phyloP scores from a whole-genome alignment of 192 early-diverging fungal species.

The Dissophora globulifera region DNA sequence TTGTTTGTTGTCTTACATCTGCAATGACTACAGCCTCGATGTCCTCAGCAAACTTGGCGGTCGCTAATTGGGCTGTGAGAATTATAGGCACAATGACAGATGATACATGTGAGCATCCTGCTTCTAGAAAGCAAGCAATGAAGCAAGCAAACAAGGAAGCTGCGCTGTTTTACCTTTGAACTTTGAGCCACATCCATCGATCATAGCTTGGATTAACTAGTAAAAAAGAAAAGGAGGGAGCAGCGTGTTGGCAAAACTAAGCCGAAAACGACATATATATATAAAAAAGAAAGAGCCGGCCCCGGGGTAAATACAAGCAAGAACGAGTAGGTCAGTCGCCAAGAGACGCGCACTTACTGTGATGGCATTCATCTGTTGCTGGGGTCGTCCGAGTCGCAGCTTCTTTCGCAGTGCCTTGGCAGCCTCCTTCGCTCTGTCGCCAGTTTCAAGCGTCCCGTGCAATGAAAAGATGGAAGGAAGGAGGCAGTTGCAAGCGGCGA shows the following conservation, averaged over 20 bases:
- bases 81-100: no score
- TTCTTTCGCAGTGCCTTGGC: slow-evolving; percentile 27
- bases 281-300: no score
- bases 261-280: no score
- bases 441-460: neutral
- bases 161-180: slow-evolving; percentile 33
- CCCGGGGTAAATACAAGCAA: slow-evolving; percentile 4
- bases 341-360: slow-evolving; percentile 36
- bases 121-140: no score
- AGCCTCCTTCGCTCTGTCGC: slow-evolving; percentile 30
- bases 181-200: slow-evolving; percentile 52
- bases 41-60: slow-evolving; percentile 47
- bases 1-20: slow-evolving; percentile 44
- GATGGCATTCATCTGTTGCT: slow-evolving; percentile 35
- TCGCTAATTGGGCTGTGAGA: slow-evolving; percentile 42
- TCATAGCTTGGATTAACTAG: slow-evolving; percentile 53
- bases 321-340: neutral
- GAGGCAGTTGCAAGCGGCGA: no score
- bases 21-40: slow-evolving; percentile 44
- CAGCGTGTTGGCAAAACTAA: no score
- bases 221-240: neutral
- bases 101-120: no score
- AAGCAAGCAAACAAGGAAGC: no score
- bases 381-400: slow-evolving; percentile 9
- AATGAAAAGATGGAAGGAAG: neutral